Evolutionary conservation across 306 rosid species (phyloP), one percentile per base, ranked within the genome.

Genomic region (Citrullus mucosospermus): DNA sequence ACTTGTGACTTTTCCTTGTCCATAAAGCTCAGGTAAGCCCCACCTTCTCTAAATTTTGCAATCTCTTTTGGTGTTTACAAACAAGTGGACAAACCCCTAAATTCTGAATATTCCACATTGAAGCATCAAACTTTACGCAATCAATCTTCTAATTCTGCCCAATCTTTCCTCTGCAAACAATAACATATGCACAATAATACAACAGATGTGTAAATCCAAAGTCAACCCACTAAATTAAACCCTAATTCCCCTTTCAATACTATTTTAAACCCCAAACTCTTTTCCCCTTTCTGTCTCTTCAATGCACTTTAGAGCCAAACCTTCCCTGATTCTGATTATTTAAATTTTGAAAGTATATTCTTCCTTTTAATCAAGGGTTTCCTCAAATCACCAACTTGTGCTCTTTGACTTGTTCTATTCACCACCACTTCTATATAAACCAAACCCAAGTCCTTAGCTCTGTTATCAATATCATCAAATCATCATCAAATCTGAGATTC

Each of bases 241-340:
- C 59, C 43, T 28, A 72, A 72, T 25, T 13, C 11, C 61, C 0
- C 8, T 28, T 25, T 48, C 57, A 41, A 18, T 15, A 30, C 39
- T 32, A 50, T 48, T 25, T 48, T 72, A 22, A 14, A 50, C 6
- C 11, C 38, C 25, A 59, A 77, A 41, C 8, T 41, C 1, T 20
- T 39, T 30, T 41, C 63, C 28, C 25, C 38, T 6, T 25, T 59
- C 20, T 43, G 80, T 53, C 89, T 83, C 46, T 86, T 86, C 79
- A 32, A 6, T 13, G 7, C 65, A 8, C 38, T 77, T 48, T 79
- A 83, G 82, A 73, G 89, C 72, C 89, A 74, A 51, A 73, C 4
- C 4, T 48, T 28, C 5, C 43, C 10, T 73, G 10, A 28, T 73
- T 51, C 13, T 73, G 0, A 50, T 51, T 73, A 15, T 12, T 71